phyloP scores from a whole-genome alignment of 345 rosid species.

The Euphorbia lathyris region DNA sequence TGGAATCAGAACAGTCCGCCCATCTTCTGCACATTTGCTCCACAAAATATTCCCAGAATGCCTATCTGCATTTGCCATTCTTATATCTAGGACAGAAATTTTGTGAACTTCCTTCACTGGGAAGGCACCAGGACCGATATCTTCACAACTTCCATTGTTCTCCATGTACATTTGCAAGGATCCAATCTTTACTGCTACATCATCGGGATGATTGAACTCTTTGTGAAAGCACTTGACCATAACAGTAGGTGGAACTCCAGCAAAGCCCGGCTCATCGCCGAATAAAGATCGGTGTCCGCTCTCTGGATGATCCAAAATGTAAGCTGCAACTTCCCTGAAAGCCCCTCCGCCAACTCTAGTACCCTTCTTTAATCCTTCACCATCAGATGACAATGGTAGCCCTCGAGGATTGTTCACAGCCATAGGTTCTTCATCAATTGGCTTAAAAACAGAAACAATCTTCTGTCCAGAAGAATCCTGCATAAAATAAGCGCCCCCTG shows the following conservation, averaged over 20 bases:
- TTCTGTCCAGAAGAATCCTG: constrained; percentile 35
- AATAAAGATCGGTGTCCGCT: constrained; percentile 14
- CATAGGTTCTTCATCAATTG: constrained; percentile 48
- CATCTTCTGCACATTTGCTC: constrained; percentile 24
- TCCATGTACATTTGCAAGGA: constrained; percentile 44
- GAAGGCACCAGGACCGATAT: constrained; percentile 42
- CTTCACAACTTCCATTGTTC: constrained; percentile 44
- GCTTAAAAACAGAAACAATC: constrained; percentile 47
- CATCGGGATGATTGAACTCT: constrained; percentile 35
- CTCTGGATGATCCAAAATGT: constrained; percentile 45
- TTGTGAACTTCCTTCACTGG: constrained; percentile 48
- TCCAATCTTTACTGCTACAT: constrained; percentile 31
- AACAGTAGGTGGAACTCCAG: constrained; percentile 43
- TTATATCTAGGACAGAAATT: constrained; percentile 39
- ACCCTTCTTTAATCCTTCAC: constrained; percentile 46
- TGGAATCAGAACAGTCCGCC: constrained; percentile 34
- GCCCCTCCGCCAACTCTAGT: constrained; percentile 50
- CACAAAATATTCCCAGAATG: constrained; percentile 43
- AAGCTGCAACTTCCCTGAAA: constrained; percentile 46
- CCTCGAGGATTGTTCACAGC: constrained; percentile 40
- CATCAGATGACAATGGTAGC: constrained; percentile 35
- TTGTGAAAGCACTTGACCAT: constrained; percentile 34
- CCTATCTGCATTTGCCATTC: constrained; percentile 50
- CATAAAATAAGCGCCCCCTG: constrained; percentile 50
- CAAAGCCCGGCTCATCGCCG: constrained; percentile 33